Percentiles rank a stretch among this genome's conserved stretches.
Conservation (phyloP, 2,329 filamentous ascomycete genomes). For the Xylariaceae sp. region DNA sequence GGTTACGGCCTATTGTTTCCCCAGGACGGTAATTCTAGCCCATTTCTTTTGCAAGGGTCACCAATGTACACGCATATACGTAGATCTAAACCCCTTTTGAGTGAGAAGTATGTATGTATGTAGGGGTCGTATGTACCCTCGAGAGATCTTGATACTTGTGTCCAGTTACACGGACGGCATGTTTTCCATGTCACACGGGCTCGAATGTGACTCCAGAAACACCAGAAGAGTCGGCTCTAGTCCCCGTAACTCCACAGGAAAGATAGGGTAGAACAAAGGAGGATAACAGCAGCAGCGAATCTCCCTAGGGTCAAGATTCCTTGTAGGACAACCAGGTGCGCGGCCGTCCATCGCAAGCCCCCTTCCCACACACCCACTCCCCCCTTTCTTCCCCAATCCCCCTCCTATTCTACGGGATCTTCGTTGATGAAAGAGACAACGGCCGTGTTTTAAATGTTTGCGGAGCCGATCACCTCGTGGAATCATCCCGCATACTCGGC, state of each 20-base stretch:
- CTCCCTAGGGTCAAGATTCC: background rate
- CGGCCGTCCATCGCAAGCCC: conserved; percentile 7
- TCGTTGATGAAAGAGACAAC: conserved; percentile 26
- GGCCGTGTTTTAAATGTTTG: conserved; percentile 29
- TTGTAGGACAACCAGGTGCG: conserved; percentile 11
- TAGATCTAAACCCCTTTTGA: conserved; percentile 4
- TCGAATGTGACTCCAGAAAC: conserved; percentile 27
- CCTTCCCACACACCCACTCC: no score
- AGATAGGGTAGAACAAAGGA: conserved; percentile 18
- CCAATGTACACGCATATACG: background rate
- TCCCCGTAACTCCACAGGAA: conserved; percentile 9
- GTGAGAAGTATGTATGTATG: background rate
- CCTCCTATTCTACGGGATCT: conserved; percentile 6
- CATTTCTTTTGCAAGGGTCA: conserved; percentile 2
- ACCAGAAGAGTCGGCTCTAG: conserved; percentile 16
- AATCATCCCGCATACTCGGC: conserved; percentile 34
- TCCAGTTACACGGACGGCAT: conserved; percentile 25
- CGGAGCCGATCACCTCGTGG: conserved; percentile 34
- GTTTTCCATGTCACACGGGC: conserved; percentile 26
- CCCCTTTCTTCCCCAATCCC: no score
- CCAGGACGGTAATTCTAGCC: conserved; percentile 5
- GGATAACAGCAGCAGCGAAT: conserved; percentile 13
- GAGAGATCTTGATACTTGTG: conserved; percentile 19
- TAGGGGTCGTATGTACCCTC: background rate
- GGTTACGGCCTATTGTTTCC: conserved; percentile 1